Evolutionary conservation across 108 stramenopile genomes (phyloP), one percentile per base, ranked within the genome.

Genomic region (Cyclotella atomus): DNA sequence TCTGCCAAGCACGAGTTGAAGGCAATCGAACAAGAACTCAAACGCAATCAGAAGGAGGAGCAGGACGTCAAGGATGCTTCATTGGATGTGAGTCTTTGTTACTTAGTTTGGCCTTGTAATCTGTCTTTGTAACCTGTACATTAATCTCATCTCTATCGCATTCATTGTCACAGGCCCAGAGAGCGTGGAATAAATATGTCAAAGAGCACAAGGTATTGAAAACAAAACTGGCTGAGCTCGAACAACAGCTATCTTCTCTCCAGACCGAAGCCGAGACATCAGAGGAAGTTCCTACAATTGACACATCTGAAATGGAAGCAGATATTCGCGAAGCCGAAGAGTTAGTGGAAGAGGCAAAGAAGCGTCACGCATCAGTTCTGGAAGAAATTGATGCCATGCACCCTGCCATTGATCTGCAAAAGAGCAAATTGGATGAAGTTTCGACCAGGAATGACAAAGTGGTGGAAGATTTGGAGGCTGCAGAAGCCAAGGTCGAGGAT

Each of bases 231-330:
- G 77, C 81, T 20, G 50, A 68, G 10, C 70, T 79, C 75, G 68
- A 70, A 57, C 17, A 35, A 27, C 17, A 41, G 15, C 65, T 79
- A 46, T 70, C 70, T 20, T 67, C 81, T 35, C 56, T 85, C 0
- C 72, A 67, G 49, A 76, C 75, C 12, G 82, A 90, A 65, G 79
- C 86, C 41, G 83, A 81, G 34, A 66, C 71, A n/a, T 71, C 84
- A 34, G 84, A 76, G 54, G 86, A 89, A 74, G 77, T 78, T n/a
- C 77, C 77, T 21, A 84, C 86, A 2, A 87, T 91, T 32, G 94
- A 95, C 55, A 91, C 91, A 0, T 71, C 81, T 16, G 89, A 89
- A 29, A 71, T 85, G 30, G 93, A 94, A 44, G 78, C 77, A 66
- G 86, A 90, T 23, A 83, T 91, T 25, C 52, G 62, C 10, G 74